Base-by-base conservation (phyloP, 2,329 filamentous ascomycete genomes). In the Fusarium sp. region DNA sequence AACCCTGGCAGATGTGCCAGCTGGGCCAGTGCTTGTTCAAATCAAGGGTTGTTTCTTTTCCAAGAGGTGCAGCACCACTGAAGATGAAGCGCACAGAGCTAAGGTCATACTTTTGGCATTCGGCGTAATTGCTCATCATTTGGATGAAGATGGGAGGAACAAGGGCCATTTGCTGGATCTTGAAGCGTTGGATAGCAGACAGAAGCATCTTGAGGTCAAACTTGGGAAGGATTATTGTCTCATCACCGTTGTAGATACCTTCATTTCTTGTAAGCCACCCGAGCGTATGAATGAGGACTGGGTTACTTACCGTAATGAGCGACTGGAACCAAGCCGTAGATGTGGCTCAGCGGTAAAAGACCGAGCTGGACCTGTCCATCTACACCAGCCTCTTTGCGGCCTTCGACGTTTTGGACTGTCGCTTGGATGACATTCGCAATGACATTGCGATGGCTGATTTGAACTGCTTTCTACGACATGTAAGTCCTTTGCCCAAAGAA, bases 81-180 rank as follows among this genome's bases (percentile, higher is more conserved):
- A 92, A 93, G 8, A 92, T 80, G 5, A 80, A 80, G 25, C 80
- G 81, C 1, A 94, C 89, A n/a, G 86, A 89, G 71, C 86, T 90
- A 9, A 95, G 81, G 69, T 95, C 90, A 75, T 88, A 92, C 68
- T 92, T 88, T 49, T 84, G 82, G 68, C 88, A 85, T 0, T 85
- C 73, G 1, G 86, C 77, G 61, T 86, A 84, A 74, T 89, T 89
- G 69, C 91, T 90, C 18, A 90, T 84, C 82, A 95, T 87, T 64
- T 88, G 83, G 67, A 95, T 92, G 67, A 94, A 89, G 74, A 95
- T 93, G 0, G 92, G 93, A 12, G 93, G 92, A 0, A 94, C 92
- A 71, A 96, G 78, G 71, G 86, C 90, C 16, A 96, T 82, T 43
- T 85, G 83, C 54, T 84, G 83, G 73, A 96, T 92, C 78, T 89